Evolutionary conservation across 306 rosid genomes (phyloP).

Genomic region (Inga laurina): DNA sequence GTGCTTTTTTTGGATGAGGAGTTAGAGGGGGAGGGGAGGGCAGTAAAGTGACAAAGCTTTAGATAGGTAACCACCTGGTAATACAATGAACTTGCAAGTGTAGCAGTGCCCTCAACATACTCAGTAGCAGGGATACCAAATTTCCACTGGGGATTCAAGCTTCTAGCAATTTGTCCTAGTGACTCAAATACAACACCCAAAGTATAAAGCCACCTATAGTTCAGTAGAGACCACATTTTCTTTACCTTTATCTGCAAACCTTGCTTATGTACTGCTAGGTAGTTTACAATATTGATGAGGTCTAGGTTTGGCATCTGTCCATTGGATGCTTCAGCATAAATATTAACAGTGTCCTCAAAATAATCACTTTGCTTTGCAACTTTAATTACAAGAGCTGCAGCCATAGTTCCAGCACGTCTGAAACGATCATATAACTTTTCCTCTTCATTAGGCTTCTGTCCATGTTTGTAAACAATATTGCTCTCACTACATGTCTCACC

Average conservation of each 20-base stretch:
- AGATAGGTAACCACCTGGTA: conserved; percentile 59
- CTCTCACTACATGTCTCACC: conserved; percentile 57
- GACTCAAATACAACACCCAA: conserved; percentile 74
- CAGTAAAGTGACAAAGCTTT: neutral
- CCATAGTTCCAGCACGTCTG: conserved; percentile 94
- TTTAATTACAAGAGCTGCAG: conserved; percentile 90
- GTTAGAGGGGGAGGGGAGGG: neutral
- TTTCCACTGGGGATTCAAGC: conserved; percentile 76
- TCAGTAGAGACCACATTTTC: conserved; percentile 65
- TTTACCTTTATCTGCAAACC: conserved; percentile 77
- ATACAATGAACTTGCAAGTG: conserved; percentile 93
- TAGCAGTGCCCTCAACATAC: conserved; percentile 85
- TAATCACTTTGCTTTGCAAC: conserved; percentile 59
- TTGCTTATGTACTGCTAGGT: conserved; percentile 82
- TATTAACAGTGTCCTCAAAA: conserved; percentile 70
- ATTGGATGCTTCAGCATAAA: conserved; percentile 90
- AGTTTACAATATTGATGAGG: conserved; percentile 86
- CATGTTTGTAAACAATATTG: conserved; percentile 36
- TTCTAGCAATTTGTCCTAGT: conserved; percentile 60
- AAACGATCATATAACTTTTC: conserved; percentile 55
- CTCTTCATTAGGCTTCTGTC: conserved; percentile 41
- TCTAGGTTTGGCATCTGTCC: conserved; percentile 99
- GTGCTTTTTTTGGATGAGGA: neutral
- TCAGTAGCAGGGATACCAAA: conserved; percentile 89
- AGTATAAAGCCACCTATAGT: conserved; percentile 68